Conservation (phyloP, 495 filamentous ascomycete species). For the Lichina pygmaea region DNA sequence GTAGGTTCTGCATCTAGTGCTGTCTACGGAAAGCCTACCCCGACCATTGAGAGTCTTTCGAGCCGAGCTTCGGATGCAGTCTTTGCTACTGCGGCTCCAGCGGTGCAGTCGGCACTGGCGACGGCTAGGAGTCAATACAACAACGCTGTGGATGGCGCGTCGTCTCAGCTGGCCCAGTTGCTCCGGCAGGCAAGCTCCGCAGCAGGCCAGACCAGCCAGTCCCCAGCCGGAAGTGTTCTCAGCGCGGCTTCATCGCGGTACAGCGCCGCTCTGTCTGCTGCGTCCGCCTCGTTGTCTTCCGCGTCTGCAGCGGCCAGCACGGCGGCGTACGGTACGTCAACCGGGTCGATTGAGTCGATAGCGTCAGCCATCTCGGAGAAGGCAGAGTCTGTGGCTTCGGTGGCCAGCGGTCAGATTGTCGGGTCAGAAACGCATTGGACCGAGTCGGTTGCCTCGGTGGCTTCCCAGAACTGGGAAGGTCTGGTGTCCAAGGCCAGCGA, state of each 20-base stretch:
- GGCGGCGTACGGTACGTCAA: slow-evolving; percentile 16
- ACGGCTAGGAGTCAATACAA: slow-evolving; percentile 22
- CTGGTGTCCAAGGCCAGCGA: slow-evolving; percentile 38
- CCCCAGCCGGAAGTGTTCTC: slow-evolving; percentile 15
- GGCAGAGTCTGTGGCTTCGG: slow-evolving; percentile 12
- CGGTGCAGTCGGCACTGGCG: slow-evolving; percentile 14
- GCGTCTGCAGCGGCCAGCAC: slow-evolving; percentile 7
- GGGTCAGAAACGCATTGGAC: slow-evolving; percentile 18
- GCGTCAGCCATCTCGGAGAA: slow-evolving; percentile 12
- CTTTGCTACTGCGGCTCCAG: slow-evolving; percentile 11
- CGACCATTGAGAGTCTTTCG: slow-evolving; percentile 12
- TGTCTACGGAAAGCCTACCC: slow-evolving; percentile 19
- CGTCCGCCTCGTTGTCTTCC: slow-evolving; percentile 14
- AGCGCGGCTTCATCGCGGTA: slow-evolving; percentile 22
- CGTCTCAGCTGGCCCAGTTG: slow-evolving; percentile 19
- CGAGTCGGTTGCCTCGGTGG: slow-evolving; percentile 21
- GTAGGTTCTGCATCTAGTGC: slow-evolving; percentile 35
- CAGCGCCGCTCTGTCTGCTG: slow-evolving; percentile 19
- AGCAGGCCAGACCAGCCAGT: slow-evolving; percentile 16
- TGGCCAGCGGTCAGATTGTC: slow-evolving; percentile 15
- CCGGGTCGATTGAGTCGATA: slow-evolving; percentile 20
- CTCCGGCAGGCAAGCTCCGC: slow-evolving; percentile 19
- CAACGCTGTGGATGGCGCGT: slow-evolving; percentile 19
- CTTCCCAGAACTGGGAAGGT: slow-evolving; percentile 35
- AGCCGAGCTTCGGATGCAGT: slow-evolving; percentile 9